A percentile compares a stretch with the other conserved stretches of the same genome.
phyloP scores from a whole-genome alignment of 2,329 filamentous ascomycete species.

The Diplodia seriata region DNA sequence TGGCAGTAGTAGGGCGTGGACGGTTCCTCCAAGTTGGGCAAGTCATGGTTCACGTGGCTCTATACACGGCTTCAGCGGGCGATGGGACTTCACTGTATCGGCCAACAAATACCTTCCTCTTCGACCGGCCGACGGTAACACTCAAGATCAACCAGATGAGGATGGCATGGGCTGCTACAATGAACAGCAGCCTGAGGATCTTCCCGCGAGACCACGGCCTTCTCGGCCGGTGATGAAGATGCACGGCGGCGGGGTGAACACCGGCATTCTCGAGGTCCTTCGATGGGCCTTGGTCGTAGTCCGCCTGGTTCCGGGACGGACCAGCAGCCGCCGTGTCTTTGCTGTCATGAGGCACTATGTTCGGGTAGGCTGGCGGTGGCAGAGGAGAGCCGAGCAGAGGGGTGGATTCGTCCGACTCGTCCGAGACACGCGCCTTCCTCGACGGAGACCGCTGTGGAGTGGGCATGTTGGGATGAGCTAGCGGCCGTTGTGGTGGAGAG shows the following conservation, averaged over 20 bases:
- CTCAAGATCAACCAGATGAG: slow-evolving; percentile 21
- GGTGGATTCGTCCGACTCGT: slow-evolving; percentile 13
- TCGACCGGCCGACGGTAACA: background rate
- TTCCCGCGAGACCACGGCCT: slow-evolving; percentile 16
- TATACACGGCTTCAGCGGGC: background rate
- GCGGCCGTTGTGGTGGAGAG: background rate
- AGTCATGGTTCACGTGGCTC: slow-evolving; percentile 2
- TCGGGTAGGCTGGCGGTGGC: slow-evolving; percentile 18
- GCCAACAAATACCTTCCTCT: slow-evolving; percentile 7
- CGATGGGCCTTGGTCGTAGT: background rate
- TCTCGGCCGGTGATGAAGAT: slow-evolving; percentile 6
- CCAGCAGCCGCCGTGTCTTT: background rate
- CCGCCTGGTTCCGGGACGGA: background rate
- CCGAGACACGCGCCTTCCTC: slow-evolving; percentile 7
- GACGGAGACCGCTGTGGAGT: background rate
- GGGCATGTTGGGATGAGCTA: background rate
- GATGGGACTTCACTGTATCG: background rate
- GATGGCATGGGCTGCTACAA: slow-evolving; percentile 4
- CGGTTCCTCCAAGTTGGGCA: background rate
- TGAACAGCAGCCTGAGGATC: slow-evolving; percentile 10
- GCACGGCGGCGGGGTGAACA: background rate
- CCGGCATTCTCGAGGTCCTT: slow-evolving; percentile 12
- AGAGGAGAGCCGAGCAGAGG: slow-evolving; percentile 16
- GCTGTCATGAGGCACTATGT: slow-evolving; percentile 3
- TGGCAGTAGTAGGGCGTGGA: slow-evolving; percentile 2